Base-by-base conservation (phyloP, 2,329 filamentous ascomycete species). In the Fusarium sp. region DNA sequence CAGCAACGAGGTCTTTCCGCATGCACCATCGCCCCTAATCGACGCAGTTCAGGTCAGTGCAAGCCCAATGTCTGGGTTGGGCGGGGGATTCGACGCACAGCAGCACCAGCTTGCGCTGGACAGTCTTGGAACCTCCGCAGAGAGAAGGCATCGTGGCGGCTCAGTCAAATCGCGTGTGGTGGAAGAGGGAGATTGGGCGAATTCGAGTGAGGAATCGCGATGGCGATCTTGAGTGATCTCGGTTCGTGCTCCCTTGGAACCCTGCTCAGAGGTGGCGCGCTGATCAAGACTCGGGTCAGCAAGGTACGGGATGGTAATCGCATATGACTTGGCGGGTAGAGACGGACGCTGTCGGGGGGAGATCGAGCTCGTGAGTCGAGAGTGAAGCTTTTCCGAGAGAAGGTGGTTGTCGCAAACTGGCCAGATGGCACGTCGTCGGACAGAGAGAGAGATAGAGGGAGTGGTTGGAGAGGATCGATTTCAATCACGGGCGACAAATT, bases 21-120 rank as follows among this genome's bases (percentile, higher is more conserved):
- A 97, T 78, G 96, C 96, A 88, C 96, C 96, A 82, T 98, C 96
- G 79, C 96, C 96, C 81, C 95, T 98, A 76, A 70, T 51, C 62
- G 46, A 53, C 27, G 35, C 65, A 66, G 56, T 17, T 22, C 49
- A 62, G 42, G 65, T 74, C 64, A 78, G 72, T 72, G 51, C 51
- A 53, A 49, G 31, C 22, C 38, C 35, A 31, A 33, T 40, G n/a
- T 42, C 22, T 22, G 20, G 12, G 24, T 33, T 31, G 51, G 9
- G 33, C 40, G 33, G 27, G 33, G 27, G 57, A 33, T 14, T 38
- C 35, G 64, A 81, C 82, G 63, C 68, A 97, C 93, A 98, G 88
- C 79, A 98, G 89, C 80, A 98, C 95, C 85, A 98, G 93, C 92
- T 98, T 98, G 86, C 95, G 94, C 90, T 97, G 94, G 79, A 96